A percentile compares a stretch with the other conserved stretches of the same genome.
Conservation (phyloP, 495 filamentous ascomycete species). For the Penicilliopsis zonata region DNA sequence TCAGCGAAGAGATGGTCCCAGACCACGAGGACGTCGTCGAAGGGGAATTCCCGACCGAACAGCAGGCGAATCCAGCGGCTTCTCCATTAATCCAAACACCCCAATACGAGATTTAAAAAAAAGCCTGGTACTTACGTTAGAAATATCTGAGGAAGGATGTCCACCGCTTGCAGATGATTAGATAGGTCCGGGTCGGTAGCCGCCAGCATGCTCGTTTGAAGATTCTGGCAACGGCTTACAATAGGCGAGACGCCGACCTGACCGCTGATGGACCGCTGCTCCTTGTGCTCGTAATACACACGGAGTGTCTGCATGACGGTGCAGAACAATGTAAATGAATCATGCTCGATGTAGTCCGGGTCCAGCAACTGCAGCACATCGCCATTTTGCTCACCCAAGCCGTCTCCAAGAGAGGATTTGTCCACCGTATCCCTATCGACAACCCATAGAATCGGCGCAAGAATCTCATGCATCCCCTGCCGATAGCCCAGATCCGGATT, state of each 20-base stretch:
- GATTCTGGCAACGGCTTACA: constrained; percentile 69
- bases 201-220: constrained; percentile 69
- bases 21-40: constrained; percentile 67
- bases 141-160: constrained; percentile 94
- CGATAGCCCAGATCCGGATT: constrained; percentile 82
- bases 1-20: constrained; percentile 92
- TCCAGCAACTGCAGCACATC: constrained; percentile 57
- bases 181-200: constrained; percentile 73
- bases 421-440: constrained; percentile 70
- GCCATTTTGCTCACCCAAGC: constrained; percentile 20
- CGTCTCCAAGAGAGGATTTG: constrained; percentile 13
- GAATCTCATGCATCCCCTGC: constrained; percentile 94
- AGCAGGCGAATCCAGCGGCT: constrained; percentile 92
- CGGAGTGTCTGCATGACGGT: constrained; percentile 78
- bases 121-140: constrained; percentile 64
- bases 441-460: constrained; percentile 85
- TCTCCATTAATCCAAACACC: neutral
- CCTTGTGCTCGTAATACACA: constrained; percentile 66
- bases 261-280: constrained; percentile 26
- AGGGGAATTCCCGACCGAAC: constrained; percentile 87
- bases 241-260: constrained; percentile 57
- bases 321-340: constrained; percentile 77
- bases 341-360: constrained; percentile 67
- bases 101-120: constrained; percentile 1
- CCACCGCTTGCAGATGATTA: constrained; percentile 67